Base-by-base conservation (phyloP, 108 stramenopile genomes). In the Skeletonema costatum region DNA sequence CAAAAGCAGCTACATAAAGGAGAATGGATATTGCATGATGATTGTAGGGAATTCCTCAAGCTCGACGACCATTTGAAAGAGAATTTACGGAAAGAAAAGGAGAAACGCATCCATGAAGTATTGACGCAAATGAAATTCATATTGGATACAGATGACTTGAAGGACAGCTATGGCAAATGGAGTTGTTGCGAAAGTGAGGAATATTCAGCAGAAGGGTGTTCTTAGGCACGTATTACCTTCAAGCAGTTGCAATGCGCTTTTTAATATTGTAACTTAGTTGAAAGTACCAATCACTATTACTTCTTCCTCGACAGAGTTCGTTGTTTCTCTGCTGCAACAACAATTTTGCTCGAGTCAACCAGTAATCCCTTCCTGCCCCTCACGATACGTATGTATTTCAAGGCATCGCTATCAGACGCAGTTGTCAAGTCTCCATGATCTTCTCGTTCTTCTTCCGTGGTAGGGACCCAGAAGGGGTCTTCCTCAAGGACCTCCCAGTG, bases 401-500 rank as follows among this genome's bases (percentile, higher is more conserved):
- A 76, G 5, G 97, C 92, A 29, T 86, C 90, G 60, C 95, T 97
- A 75, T 87, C 90, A 66, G 94, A 75, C 3, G 93, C 97, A 12
- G 94, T 93, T 14, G 89, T 90, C 25, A 85, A 71, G 76, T 97
- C 97, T 36, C 95, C 95, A 66, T 89, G 94, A 66, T 97, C 95
- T 80, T 97, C 97, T 42, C 94, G 80, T 75, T 97, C 97, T 61
- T 97, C 97, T 56, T 90, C 78, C 12, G 92, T 89, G 0, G 92
- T 92, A 31, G 97, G 97, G 64, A 93, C 92, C 97, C 97, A 97
- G 84, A 97, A 97, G 10, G 97, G 97, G 68, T 97, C 97, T 78
- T 89, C 87, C 14, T 92, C 90, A 9, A 96, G 74, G 21, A 87
- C 72, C 70, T 89, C 89, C 93, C 93, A 97, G 65, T 96, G 92